Conservation (phyloP, 2,329 filamentous ascomycete genomes). For the Graphium sp. region DNA sequence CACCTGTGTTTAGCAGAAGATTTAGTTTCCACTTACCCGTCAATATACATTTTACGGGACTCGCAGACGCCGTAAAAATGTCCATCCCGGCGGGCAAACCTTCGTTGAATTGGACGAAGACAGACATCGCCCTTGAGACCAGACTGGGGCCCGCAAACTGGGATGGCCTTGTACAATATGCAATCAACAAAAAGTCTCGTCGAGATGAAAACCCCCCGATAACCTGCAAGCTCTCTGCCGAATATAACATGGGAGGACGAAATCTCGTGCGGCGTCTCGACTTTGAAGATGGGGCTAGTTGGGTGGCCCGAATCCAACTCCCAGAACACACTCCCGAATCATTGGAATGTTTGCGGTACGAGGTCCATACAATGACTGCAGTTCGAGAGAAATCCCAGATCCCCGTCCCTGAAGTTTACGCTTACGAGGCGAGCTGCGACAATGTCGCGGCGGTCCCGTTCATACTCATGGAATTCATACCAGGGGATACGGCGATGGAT, state of each 20-base stretch:
- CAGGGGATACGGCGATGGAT: slow-evolving; percentile 12
- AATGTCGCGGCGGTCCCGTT: slow-evolving; percentile 12
- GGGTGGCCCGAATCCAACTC: background rate
- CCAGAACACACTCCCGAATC: background rate
- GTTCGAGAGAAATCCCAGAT: background rate
- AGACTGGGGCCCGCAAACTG: too few species aligned
- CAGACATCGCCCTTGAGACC: too few species aligned
- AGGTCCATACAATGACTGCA: background rate
- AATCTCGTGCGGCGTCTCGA: background rate
- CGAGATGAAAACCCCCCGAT: too few species aligned
- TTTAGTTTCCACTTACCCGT: too few species aligned
- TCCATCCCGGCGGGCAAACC: too few species aligned
- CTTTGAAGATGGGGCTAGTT: background rate
- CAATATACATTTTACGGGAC: too few species aligned
- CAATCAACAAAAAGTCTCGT: too few species aligned
- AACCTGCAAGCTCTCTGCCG: background rate
- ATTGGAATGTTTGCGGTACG: background rate
- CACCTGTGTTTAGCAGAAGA: too few species aligned
- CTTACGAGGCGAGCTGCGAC: slow-evolving; percentile 8
- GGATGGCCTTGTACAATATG: too few species aligned
- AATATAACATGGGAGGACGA: background rate
- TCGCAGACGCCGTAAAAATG: too few species aligned
- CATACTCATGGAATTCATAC: slow-evolving; percentile 14
- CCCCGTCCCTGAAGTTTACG: slow-evolving; percentile 11
- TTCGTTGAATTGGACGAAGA: too few species aligned